Evolutionary conservation across 345 rosid genomes (phyloP), one percentile per base, ranked within the genome.

Genomic region (Gynandropsis gynandra): DNA sequence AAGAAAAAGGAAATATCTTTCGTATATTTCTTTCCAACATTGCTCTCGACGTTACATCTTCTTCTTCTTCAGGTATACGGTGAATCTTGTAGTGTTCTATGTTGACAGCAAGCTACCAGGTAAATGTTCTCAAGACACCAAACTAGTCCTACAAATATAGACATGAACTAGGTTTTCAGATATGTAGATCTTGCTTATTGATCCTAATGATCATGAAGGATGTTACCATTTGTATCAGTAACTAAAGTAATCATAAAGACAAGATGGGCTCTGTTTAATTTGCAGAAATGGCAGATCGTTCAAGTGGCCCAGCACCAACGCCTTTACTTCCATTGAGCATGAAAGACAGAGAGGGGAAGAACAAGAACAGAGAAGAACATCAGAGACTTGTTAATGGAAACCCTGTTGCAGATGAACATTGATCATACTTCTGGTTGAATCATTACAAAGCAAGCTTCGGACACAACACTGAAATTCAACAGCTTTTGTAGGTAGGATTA

Each of bases 31-130:
- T 36, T 31, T 16, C 47, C 36, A 24, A 24, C 45, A 41, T 33
- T 11, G 9, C 36, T 33, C 36, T 33, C 3, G 10, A 33, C 1
- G 1, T n/a, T 48, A 17, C 4, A 8, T n/a, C 52, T 11, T 9
- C 31, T 19, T 56, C 47, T 18, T 52, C 10, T 69, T 62, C 78
- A 87, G 96, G 95, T 84, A 81, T 60, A 87, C 96, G 38, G 88
- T 87, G 59, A 84, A 73, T 67, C 64, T 84, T 65, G 78, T 84
- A 45, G 73, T 68, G 6, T 80, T 78, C 73, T 82, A 63, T 54
- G 19, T 81, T 10, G 86, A 80, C 80, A 72, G 62, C 71, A 87
- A 84, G 61, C 75, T 87, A 61, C 83, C 87, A 58, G 90, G 96
- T 81, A 20, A 48, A 72, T 44, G 9, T 41, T 42, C 11, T 20